phyloP scores from a whole-genome alignment of 192 early-diverging fungal species.

The Gonapodya sp. region DNA sequence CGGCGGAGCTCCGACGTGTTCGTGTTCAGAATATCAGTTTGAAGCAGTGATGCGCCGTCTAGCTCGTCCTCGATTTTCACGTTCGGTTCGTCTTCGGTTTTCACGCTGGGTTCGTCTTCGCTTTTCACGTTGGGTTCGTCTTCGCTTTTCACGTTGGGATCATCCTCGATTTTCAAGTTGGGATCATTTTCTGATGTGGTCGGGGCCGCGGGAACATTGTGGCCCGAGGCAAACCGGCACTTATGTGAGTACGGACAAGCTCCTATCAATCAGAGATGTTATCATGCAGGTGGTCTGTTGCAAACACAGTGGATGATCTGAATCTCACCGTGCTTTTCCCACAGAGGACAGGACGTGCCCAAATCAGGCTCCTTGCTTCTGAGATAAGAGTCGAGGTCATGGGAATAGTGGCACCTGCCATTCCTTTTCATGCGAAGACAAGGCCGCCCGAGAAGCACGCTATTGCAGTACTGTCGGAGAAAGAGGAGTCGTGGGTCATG shows the following conservation, averaged over 20 bases:
- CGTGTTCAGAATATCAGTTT: constrained; percentile 2
- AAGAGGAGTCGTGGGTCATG: constrained; percentile 10
- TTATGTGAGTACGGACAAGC: constrained; percentile 44
- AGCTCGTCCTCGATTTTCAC: constrained; percentile 46
- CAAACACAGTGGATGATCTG: neutral
- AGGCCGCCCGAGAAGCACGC: constrained; percentile 4
- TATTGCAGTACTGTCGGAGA: constrained; percentile 10
- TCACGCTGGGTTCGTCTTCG: neutral
- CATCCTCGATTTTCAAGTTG: constrained; percentile 52
- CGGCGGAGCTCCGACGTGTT: neutral
- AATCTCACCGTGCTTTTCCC: constrained; percentile 25
- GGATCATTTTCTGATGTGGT: neutral
- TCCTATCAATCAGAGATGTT: constrained; percentile 38
- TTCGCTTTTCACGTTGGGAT: constrained; percentile 18
- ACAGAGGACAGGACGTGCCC: constrained; percentile 55
- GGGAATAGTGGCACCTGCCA: constrained; percentile 60
- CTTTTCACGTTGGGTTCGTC: neutral
- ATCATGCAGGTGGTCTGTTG: neutral
- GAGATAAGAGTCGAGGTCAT: constrained; percentile 69
- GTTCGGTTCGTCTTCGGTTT: constrained; percentile 23
- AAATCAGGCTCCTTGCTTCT: constrained; percentile 65
- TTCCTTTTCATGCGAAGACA: neutral
- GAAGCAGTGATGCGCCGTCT: constrained; percentile 8
- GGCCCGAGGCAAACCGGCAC: constrained; percentile 33
- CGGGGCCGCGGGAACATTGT: constrained; percentile 22